phyloP scores from a whole-genome alignment of 164 flowering plant species.

The Houttuynia cordata region DNA sequence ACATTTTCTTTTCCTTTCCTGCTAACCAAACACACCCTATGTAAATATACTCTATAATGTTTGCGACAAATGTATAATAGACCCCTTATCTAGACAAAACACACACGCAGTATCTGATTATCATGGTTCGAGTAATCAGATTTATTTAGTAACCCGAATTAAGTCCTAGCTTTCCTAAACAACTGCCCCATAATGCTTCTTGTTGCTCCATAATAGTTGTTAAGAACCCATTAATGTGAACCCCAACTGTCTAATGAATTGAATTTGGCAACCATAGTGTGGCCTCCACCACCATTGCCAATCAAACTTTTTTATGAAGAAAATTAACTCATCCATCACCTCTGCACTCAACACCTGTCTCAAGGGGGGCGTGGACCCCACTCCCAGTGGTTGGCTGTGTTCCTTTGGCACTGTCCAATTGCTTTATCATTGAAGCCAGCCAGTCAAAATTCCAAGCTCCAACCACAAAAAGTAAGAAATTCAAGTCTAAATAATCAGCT shows the following conservation, averaged over 20 bases:
- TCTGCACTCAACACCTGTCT: not conserved
- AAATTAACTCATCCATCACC: not conserved
- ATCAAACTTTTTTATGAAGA: not conserved
- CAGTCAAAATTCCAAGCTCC: conserved; percentile 4
- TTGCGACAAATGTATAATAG: too few species aligned
- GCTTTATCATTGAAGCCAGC: conserved; percentile 17
- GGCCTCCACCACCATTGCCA: not conserved
- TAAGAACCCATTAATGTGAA: not conserved
- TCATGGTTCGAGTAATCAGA: too few species aligned
- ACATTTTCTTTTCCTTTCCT: too few species aligned
- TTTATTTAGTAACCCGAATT: too few species aligned
- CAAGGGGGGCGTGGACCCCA: not conserved
- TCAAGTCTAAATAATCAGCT: not conserved
- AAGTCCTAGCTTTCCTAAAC: too few species aligned
- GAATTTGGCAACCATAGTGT: too few species aligned
- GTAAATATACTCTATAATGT: too few species aligned
- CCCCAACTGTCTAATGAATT: not conserved
- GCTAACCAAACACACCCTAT: too few species aligned
- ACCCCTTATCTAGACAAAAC: too few species aligned
- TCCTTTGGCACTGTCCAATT: conserved; percentile 10
- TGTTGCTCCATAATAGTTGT: not conserved
- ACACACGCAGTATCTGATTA: too few species aligned
- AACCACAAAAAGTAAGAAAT: not conserved
- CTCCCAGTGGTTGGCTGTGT: conserved; percentile 15
- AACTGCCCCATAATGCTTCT: too few species aligned